Evolutionary conservation across 805 yeast species (phyloP), one percentile per base, ranked within the genome.

Genomic region (Candida anglica): DNA sequence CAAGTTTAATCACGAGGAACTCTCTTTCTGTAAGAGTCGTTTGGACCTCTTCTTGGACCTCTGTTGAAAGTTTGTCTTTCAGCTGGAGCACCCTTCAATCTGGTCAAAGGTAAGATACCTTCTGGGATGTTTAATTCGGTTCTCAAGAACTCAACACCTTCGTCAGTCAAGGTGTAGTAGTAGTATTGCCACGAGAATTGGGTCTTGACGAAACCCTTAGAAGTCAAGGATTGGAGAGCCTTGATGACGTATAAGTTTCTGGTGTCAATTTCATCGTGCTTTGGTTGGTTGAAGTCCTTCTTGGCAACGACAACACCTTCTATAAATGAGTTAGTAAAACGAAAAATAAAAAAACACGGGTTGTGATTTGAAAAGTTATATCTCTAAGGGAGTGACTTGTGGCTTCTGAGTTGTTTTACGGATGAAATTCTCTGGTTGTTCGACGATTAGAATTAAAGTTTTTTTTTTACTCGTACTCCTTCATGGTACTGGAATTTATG

Each of bases 131-230:
- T 88, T 73, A 93, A 84, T 86, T 88, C 93, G 69, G 86, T 88
- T 78, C 97, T 86, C 67, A 93, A 84, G 85, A 77, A 93, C 68
- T 88, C 96, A 53, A 93, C 91, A 83, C 99, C 99, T 75, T 86
- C 96, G 69, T 93, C 98, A 69, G 98, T 93, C 69, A 93, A 85
- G 79, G 98, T 87, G 94, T 93, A 93, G 95, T 93, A 93, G 79
- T 93, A 93, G 82, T 87, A 87, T 82, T 89, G 97, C 99, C 99
- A 93, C 65, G 98, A 91, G 84, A 91, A 93, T 77, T 88, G 98
- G 61, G 99, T 93, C 86, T 91, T 88, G 74, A 93, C 98, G 83
- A 65, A 93, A 71, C 99, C 99, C 75, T 84, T 87, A 48, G 98
- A 93, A 66, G 95, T 87, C 73, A 93, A 86, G 49, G 98, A 91